Evolutionary conservation across 2,329 filamentous ascomycete genomes (phyloP), one percentile per base, ranked within the genome.

Genomic region (Colletotrichum chrysophilum): DNA sequence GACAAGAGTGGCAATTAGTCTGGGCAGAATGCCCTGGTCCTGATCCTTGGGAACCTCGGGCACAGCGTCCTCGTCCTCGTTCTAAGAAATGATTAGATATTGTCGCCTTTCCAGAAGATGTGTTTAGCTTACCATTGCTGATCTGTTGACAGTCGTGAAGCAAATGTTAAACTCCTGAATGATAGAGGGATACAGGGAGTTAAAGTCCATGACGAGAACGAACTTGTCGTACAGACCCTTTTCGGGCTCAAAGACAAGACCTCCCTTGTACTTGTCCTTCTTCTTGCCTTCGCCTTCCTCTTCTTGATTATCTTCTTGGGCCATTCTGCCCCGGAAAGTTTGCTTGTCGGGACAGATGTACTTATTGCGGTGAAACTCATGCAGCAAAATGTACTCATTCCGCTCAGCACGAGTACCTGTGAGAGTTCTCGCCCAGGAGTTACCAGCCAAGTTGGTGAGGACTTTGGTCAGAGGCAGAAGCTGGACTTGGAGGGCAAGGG

Each of bases 121-220:
- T 26, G 9, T 8, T 1, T 3, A 28, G 85, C 92, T 87, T 90
- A 95, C 94, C 80, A 93, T 86, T 76, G 91, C 88, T 55, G 91
- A 89, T 79, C 97, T 91, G 77, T 98, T 95, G 8, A 99, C 96
- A 0, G 97, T 99, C 3, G 97, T 99, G 86, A 99, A 99, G 88
- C 97, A 99, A 80, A 99, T 99, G 85, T 99, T 99, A 87, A 93
- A 99, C 89, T 99, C 97, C 82, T 99, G 97, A 77, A 99, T 99
- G 82, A 99, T 98, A 82, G 95, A 98, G 36, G 97, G 97, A 81
- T 99, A 99, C 77, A 99, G 89, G 80, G 96, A 98, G 90, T 99
- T 99, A 89, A 99, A 99, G 88, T 99, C 97, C 97, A 99, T 99
- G 85, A 99, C 97, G 71, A 99, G 91, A 70, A 99, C 94, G 84